Evolutionary conservation across 257 asterid genomes (phyloP).

Genomic region (Avicennia marina): DNA sequence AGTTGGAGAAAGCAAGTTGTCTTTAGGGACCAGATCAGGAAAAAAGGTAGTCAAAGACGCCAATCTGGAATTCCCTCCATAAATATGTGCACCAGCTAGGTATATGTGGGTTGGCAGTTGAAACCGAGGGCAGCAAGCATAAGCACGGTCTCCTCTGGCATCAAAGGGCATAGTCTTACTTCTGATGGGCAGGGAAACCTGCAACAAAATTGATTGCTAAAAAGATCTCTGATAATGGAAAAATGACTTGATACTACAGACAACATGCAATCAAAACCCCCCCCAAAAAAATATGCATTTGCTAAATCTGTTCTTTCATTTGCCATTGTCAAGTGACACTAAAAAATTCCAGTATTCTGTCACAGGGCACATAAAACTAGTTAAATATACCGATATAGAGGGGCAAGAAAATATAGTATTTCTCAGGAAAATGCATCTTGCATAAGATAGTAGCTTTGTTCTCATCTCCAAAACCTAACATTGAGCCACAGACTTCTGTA

Average conservation of each 20-base stretch:
- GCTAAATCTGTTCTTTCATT: too few species aligned
- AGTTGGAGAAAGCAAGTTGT: constrained; percentile 69
- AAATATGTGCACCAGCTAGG: constrained; percentile 93
- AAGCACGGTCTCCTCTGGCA: constrained; percentile 98
- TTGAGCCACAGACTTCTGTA: background rate
- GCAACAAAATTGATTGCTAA: constrained; percentile 16
- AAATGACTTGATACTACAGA: background rate
- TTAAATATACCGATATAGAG: too few species aligned
- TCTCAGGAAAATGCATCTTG: background rate
- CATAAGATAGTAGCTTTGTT: background rate
- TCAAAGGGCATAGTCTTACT: constrained; percentile 83
- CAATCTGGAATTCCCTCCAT: constrained; percentile 84
- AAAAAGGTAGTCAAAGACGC: constrained; percentile 82
- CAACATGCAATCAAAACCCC: background rate
- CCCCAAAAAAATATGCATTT: too few species aligned
- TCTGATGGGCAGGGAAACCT: constrained; percentile 76
- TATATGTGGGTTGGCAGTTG: constrained; percentile 73
- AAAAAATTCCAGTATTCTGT: too few species aligned
- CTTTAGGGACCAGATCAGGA: constrained; percentile 91
- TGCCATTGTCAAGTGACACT: too few species aligned
- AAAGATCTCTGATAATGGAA: constrained; percentile 2
- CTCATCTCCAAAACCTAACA: background rate
- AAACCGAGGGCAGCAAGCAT: constrained; percentile 97
- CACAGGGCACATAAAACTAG: too few species aligned
- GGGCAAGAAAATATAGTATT: too few species aligned